A percentile compares a stretch with the other conserved stretches of the same genome.
These are phyloP conservation scores for Lactifluus rugatus DNA, from an alignment of 768 basidiomycete species.

Conservation along the genomic window DNA sequence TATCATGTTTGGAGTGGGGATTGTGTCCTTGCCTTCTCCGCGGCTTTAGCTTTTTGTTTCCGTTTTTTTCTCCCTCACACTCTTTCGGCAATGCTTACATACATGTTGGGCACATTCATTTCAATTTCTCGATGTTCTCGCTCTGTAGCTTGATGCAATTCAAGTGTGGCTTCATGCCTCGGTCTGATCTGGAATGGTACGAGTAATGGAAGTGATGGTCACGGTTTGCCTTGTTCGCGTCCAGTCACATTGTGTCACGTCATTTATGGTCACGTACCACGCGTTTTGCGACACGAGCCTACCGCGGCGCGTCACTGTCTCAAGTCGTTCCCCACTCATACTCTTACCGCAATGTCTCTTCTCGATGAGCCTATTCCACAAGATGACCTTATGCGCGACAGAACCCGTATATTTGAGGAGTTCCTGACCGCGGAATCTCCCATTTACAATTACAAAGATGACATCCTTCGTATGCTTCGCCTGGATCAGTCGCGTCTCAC, in stretches of 20 bases:
- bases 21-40: background rate
- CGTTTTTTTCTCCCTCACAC: background rate
- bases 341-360: slow-evolving; percentile 26
- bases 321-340: background rate
- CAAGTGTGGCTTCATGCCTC: too few species aligned
- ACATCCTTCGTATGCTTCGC: slow-evolving; percentile 74
- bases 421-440: slow-evolving; percentile 64
- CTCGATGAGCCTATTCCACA: slow-evolving; percentile 49
- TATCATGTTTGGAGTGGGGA: background rate
- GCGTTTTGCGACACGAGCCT: too few species aligned
- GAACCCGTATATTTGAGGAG: slow-evolving; percentile 71
- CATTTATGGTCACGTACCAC: background rate
- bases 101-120: too few species aligned
- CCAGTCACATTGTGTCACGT: slow-evolving; percentile 20
- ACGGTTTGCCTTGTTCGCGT: background rate
- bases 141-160: background rate
- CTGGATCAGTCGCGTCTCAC: slow-evolving; percentile 79
- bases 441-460: slow-evolving; percentile 75
- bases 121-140: too few species aligned
- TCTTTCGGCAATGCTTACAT: background rate
- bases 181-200: too few species aligned
- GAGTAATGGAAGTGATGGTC: too few species aligned
- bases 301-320: background rate
- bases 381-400: slow-evolving; percentile 66
- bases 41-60: background rate